phyloP scores from a whole-genome alignment of 108 stramenopile genomes.

The Cyclotella atomus region DNA sequence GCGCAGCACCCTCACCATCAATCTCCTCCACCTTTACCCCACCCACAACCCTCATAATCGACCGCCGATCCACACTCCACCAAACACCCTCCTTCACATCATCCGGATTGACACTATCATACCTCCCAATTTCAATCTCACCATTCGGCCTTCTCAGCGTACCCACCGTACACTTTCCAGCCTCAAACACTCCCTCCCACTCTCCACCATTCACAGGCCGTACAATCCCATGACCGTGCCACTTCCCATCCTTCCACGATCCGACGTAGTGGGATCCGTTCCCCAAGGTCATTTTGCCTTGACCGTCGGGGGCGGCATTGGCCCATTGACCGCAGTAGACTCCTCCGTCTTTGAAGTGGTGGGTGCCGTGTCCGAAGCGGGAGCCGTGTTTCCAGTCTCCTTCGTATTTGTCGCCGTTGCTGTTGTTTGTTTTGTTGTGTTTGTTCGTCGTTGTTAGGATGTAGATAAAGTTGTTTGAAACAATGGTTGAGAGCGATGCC shows the following conservation, averaged over 20 bases:
- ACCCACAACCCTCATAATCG: constrained; percentile 37
- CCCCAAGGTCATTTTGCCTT: constrained; percentile 50
- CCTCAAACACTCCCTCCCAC: constrained; percentile 43
- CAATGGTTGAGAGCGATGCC: too few species aligned
- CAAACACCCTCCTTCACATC: constrained; percentile 53
- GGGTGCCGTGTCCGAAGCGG: constrained; percentile 50
- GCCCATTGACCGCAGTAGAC: constrained; percentile 61
- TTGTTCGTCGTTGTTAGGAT: too few species aligned
- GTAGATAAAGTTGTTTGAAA: too few species aligned
- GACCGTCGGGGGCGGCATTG: constrained; percentile 53
- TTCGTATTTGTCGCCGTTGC: constrained; percentile 56
- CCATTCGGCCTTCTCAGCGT: constrained; percentile 49
- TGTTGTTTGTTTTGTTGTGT: too few species aligned
- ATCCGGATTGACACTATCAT: constrained; percentile 53
- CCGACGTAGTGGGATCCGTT: constrained; percentile 52
- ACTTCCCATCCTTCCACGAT: constrained; percentile 55
- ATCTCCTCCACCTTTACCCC: constrained; percentile 47
- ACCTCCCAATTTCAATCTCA: constrained; percentile 46
- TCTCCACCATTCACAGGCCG: constrained; percentile 49
- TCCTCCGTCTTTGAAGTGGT: constrained; percentile 54
- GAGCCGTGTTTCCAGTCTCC: constrained; percentile 53
- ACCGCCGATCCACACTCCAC: constrained; percentile 47
- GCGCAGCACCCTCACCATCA: constrained; percentile 12
- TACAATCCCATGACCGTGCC: constrained; percentile 51
- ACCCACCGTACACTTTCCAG: constrained; percentile 44